Evolutionary conservation across 148 eudicot genomes (phyloP).

Genomic region (Nyssa sinensis): DNA sequence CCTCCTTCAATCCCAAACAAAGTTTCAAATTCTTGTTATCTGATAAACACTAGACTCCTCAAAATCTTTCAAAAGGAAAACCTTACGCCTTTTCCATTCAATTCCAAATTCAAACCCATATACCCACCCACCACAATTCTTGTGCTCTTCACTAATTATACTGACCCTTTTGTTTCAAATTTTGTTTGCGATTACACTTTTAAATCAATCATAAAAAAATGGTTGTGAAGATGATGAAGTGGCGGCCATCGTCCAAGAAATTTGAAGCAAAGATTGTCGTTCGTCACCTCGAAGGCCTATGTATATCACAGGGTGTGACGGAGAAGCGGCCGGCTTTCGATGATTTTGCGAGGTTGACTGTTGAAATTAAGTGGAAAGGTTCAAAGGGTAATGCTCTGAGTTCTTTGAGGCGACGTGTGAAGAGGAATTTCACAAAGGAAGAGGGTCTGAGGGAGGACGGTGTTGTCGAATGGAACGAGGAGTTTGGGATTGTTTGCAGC

Average conservation of each 20-base stretch:
- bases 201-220: slow-evolving; percentile 12
- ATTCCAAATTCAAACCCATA: neutral
- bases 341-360: slow-evolving; percentile 33
- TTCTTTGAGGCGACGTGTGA: slow-evolving; percentile 45
- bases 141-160: neutral
- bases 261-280: slow-evolving; percentile 50
- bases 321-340: slow-evolving; percentile 10
- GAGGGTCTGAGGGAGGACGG: slow-evolving; percentile 40
- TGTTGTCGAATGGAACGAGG: slow-evolving; percentile 61
- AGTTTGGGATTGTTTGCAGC: slow-evolving; percentile 45
- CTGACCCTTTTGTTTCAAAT: neutral
- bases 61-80: neutral
- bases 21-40: neutral
- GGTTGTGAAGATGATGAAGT: slow-evolving; percentile 74
- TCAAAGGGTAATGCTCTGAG: slow-evolving; percentile 49
- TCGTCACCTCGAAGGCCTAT: slow-evolving; percentile 35
- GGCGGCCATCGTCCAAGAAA: slow-evolving; percentile 69
- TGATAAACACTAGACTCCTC: neutral
- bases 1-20: too few species aligned
- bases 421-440: slow-evolving; percentile 45
- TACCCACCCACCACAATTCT: neutral
- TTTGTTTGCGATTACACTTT: too few species aligned
- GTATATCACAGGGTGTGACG: slow-evolving; percentile 2
- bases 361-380: slow-evolving; percentile 79
- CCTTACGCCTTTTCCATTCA: neutral